Base-by-base conservation (phyloP, 1,284 basidiomycete species). In the Hypsizygus ulmarius region DNA sequence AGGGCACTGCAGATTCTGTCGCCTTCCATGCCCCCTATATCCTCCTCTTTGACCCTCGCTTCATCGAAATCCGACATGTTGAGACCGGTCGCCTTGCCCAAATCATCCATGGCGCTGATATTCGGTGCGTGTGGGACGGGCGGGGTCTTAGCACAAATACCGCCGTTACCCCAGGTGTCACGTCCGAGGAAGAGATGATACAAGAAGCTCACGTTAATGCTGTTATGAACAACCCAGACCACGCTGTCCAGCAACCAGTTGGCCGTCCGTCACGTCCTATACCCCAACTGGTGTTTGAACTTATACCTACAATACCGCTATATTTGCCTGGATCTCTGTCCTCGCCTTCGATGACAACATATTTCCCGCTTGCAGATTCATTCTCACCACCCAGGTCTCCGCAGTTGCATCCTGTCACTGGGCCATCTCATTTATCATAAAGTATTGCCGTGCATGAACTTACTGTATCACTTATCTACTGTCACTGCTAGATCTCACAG, bases 1-100 rank as follows among this genome's bases (percentile, higher is more conserved):
- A 98, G 69, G 93, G 93, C 9, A 87, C 82, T 2, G 90, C 90
- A 1, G 89, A 93, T 60, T 84, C 82, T 35, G 90, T 93, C 21
- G 91, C 91, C 0, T 86, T 90, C 70, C 91, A 94, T 59, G 82
- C 87, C 41, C 92, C 93, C 0, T 95, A 94, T 59, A 77, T 98
- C 43, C 78, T 97, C 14, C 84, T 96, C 29, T 93, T 97, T 68
- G 93, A 96, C 64, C 76, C 82, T 12, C 84, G 90, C 25, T 97
- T 97, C 70, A 88, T 98, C 62, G 95, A 98, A 69, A 82, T 98
- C 35, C 83, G 95, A 27, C 88, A 97, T 60, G 81, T 96, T 49
- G 81, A 88, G 55, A 91, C 86, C 0, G 93, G 93, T 10, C 84
- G 90, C 6, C 78, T 98, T 8, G 80, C 87, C 0, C 95, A 98